Conservation (phyloP, 2,329 filamentous ascomycete species). For the Cercospora sesami region DNA sequence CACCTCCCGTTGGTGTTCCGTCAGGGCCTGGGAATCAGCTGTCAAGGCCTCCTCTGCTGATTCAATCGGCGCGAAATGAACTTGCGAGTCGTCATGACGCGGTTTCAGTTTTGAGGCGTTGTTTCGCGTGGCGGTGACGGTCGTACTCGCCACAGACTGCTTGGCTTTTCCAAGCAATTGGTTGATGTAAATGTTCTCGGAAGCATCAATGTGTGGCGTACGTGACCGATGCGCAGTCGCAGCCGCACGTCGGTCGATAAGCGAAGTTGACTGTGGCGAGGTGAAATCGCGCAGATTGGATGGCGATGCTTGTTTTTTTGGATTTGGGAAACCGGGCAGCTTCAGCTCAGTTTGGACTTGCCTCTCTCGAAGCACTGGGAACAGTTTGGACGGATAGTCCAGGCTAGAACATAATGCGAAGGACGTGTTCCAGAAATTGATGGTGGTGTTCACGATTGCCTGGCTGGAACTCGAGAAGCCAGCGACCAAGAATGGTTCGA, state of each 20-base stretch:
- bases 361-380: constrained; percentile 61
- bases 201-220: background rate
- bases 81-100: constrained; percentile 79
- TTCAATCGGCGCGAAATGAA: constrained; percentile 71
- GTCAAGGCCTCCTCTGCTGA: constrained; percentile 52
- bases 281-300: background rate
- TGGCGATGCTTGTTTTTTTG: background rate
- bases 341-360: constrained; percentile 55
- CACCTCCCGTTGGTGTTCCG: constrained; percentile 76
- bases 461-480: constrained; percentile 56
- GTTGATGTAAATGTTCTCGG: constrained; percentile 26
- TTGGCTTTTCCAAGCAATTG: constrained; percentile 18
- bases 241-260: constrained; percentile 4
- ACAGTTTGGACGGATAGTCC: constrained; percentile 65
- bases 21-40: constrained; percentile 70
- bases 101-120: constrained; percentile 52
- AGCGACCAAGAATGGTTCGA: constrained; percentile 54
- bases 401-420: constrained; percentile 63
- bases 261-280: background rate
- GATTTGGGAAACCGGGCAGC: constrained; percentile 47
- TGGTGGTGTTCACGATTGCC: constrained; percentile 53
- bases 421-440: constrained; percentile 67
- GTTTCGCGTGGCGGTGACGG: background rate
- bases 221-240: background rate
- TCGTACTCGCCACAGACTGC: background rate